Conservation (phyloP, 2,329 filamentous ascomycete genomes). For the Lecanoromycetidae sp. region DNA sequence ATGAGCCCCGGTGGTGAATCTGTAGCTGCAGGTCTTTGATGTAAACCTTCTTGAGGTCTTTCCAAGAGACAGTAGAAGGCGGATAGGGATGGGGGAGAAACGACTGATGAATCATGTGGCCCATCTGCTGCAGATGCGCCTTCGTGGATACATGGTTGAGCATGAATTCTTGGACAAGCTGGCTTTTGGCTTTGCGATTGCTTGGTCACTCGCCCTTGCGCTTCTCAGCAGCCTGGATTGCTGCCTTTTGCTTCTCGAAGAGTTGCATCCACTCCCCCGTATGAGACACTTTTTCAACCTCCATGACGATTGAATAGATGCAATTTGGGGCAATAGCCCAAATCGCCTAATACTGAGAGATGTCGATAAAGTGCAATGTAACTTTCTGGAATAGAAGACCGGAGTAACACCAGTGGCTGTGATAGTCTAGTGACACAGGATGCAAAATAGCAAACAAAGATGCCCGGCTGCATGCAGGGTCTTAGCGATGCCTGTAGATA, state of each 20-base stretch:
- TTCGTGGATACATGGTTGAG: not conserved
- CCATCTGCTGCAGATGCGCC: no score
- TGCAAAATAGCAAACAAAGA: no score
- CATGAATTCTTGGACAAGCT: not conserved
- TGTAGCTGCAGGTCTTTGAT: constrained; percentile 28
- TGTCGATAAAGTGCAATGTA: no score
- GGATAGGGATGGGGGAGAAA: not conserved
- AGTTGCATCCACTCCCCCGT: not conserved
- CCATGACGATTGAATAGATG: no score
- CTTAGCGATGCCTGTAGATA: no score
- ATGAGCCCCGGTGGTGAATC: constrained; percentile 31
- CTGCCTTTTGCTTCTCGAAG: not conserved
- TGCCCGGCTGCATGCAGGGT: no score
- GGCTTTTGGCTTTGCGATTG: not conserved
- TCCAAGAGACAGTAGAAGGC: not conserved
- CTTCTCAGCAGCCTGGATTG: not conserved
- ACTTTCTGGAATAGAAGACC: no score
- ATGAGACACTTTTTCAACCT: not conserved
- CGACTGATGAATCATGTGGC: not conserved
- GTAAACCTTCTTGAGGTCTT: not conserved
- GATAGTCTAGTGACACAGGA: no score
- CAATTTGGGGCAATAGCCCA: no score
- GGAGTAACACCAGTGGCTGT: no score
- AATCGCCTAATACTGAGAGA: no score
- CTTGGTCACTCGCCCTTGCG: not conserved